Base-by-base conservation (phyloP, 805 yeast species). In the Wickerhamomyces kurtzmanii region DNA sequence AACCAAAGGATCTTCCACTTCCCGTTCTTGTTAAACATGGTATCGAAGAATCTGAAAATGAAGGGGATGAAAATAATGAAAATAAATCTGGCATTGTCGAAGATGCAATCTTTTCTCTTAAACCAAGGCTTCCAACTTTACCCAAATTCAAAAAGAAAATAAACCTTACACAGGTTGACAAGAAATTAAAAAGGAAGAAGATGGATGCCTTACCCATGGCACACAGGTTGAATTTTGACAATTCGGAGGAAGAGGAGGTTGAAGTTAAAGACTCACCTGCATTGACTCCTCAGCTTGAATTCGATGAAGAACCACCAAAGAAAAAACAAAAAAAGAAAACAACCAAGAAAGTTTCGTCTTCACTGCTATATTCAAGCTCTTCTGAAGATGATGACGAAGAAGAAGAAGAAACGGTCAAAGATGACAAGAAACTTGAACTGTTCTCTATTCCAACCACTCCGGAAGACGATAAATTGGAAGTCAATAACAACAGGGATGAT, bases 381-480 rank as follows among this genome's bases (percentile, higher is more conserved):
- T 47, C 46, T 11, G 51, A 46, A 17, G 51, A 46, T n/a, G 54
- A 49, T 9, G 56, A 42, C 6, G 54, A 47, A 3, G 48, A 32
- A 7, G 44, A 37, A 9, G 51, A 40, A n/a, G 55, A 40, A 3
- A 31, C 22, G 12, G 22, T 6, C 8, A 14, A 14, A 3, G 22
- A 13, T 13, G 16, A 17, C n/a, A 41, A 37, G 18, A 47, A 43
- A 13, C n/a, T n/a, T n/a, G n/a, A n/a, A n/a, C n/a, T n/a, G n/a
- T n/a, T n/a, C n/a, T 45, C 51, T 1, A 19, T 38, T 8, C 48
- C 49, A 22, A 45, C 51, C 0, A 42, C 51, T 3, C 50, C 51
- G 12, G 52, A 47, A 15, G 36, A 11, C 4, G 24, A 14, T 10
- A 48, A 27, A 15, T 8, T 13, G 12, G 27, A 26, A n/a, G 18